Conservation (phyloP, 495 filamentous ascomycete genomes). For the Podospora tetraspora region DNA sequence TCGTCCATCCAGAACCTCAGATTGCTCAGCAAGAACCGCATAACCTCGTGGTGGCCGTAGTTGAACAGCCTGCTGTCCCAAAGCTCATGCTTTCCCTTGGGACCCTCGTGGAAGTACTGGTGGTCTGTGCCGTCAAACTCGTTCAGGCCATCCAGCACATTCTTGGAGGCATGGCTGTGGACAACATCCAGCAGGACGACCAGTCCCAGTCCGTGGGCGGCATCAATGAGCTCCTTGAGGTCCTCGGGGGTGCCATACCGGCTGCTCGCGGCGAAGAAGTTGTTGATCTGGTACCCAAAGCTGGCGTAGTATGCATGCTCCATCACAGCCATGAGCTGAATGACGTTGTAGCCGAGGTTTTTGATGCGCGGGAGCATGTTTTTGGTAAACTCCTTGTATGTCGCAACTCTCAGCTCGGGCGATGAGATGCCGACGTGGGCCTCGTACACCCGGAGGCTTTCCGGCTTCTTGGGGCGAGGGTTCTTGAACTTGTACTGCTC, state of each 20-base stretch:
- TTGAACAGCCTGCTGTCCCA: conserved; percentile 98
- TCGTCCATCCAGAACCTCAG: conserved; percentile 99
- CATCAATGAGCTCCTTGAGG: conserved; percentile 93
- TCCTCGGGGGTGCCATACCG: conserved; percentile 93
- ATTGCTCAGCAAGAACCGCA: conserved; percentile 91
- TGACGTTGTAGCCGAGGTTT: conserved; percentile 89
- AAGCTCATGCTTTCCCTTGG: conserved; percentile 76
- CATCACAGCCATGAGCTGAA: conserved; percentile 98
- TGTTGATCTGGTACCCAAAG: conserved; percentile 97
- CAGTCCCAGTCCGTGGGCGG: conserved; percentile 84
- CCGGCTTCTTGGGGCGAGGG: conserved; percentile 73
- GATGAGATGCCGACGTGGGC: conserved; percentile 97
- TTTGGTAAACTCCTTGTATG: conserved; percentile 94
- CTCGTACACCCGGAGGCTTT: conserved; percentile 87
- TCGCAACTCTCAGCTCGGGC: conserved; percentile 78
- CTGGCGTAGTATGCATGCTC: conserved; percentile 99
- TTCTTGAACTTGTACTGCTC: conserved; percentile 80
- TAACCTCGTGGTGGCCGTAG: conserved; percentile 89
- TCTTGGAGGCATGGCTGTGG: conserved; percentile 97
- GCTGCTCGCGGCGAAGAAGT: conserved; percentile 96
- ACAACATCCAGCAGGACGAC: conserved; percentile 94
- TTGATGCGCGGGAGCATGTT: conserved; percentile 89
- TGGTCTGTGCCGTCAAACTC: conserved; percentile 92
- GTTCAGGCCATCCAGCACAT: conserved; percentile 88
- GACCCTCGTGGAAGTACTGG: conserved; percentile 88